Base-by-base conservation (phyloP, 345 rosid species). In the Murraya koenigii region DNA sequence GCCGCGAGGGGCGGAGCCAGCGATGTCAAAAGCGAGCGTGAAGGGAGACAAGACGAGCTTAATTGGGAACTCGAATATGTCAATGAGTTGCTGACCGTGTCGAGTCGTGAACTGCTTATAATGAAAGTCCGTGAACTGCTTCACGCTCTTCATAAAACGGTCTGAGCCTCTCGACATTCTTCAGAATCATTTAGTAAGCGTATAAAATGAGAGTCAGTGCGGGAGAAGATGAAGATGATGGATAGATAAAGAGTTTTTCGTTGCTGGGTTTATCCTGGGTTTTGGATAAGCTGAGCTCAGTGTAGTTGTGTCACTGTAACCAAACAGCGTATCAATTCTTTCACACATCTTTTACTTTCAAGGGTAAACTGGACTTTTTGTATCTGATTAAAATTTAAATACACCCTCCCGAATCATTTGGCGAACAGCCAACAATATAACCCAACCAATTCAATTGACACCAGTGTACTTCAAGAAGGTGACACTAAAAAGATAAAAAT, bases 1-100 rank as follows among this genome's bases (percentile, higher is more conserved):
- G 13, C 97, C 98, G 49, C 97, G 95, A 75, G 95, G 95, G 52
- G 98, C 98, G 63, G 98, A 93, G 77, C 98, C 98, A 73, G 88
- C 98, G 74, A 93, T 77, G 87, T 88, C 93, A 74, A 90, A 91
- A 68, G 97, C 97, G 84, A 95, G 93, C 28, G 97, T 90, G 85
- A 93, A 84, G 62, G 97, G 97, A 80, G 95, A 89, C 73, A 90
- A 77, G 11, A 95, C 90, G 26, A 95, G 78, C 85, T 90, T 95
- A 63, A 91, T 78, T 6, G 98, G 98, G 82, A 90, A 89, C 19
- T 93, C 97, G 38, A 90, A 80, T 75, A 93, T 82, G 82, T 90
- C 93, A 66, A 84, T 84, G 62, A 92, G 28, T 84, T 91, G 95
- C 70, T 93, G 86, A 58, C 95, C 97, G 67, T 88, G 88, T 63